Base-by-base conservation (phyloP, 2,329 filamentous ascomycete species). In the Talaromyces sp. region DNA sequence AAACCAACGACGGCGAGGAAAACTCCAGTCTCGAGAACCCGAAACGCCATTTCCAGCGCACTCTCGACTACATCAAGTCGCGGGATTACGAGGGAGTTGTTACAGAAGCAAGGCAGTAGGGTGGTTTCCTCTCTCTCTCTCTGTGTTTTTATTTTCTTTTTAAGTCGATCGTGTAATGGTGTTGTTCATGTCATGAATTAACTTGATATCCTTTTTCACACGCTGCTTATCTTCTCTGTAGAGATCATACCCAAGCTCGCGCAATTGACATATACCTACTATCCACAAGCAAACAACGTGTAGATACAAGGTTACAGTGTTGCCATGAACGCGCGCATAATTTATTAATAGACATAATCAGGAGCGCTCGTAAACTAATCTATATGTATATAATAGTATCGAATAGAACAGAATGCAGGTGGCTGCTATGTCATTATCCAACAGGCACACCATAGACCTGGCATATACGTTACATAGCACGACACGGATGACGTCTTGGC, bases 81-180 rank as follows among this genome's bases (percentile, higher is more conserved):
- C 86, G 96, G 72, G 92, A 96, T 70, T 98, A 96, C 71, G 95
- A 98, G 72, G 95, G 93, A 1, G 87, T 99, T 47, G 87, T 97
- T 62, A 85, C 91, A 60, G 85, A 89, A 66, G 70, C 84, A 52
- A 85, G 85, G 67, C 79, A 73, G 66, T 75, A 63, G 57, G 36
- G 19, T 25, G 17, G 22, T 47, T 25, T 8, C 22, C n/a, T 13
- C 17, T 47, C 3, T 47, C 32, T 47, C n/a, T 47, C 25, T 10
- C 3, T 47, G 10, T 19, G 3, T 47, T 11, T 47, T 13, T 11
- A 44, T 22, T 4, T 13, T 25, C 15, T 49, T 22, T 22, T 47
- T 17, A 39, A 17, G 52, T 55, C n/a, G 47, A 17, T 19, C 32
- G 28, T 60, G 58, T 60, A 60, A 56, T 60, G 55, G 15, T 42